Evolutionary conservation across 306 rosid species (phyloP), one percentile per base, ranked within the genome.

Genomic region (Fragaria ananassa): DNA sequence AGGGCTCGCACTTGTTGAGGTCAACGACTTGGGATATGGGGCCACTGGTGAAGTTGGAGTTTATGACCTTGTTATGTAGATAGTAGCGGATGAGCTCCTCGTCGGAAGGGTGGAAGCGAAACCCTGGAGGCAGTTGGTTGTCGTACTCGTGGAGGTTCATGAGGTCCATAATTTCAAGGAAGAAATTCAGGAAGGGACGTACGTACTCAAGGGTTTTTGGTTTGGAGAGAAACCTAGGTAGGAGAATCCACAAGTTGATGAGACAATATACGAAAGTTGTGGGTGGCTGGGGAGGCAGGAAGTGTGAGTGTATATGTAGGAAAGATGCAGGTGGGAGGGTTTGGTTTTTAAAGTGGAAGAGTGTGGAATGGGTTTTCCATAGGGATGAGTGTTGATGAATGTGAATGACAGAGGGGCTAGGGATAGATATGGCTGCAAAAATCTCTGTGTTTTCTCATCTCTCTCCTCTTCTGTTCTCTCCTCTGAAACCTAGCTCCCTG

Each of bases 1-100:
- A 96, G 0, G 99, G 99, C 80, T 96, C 99, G 70, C 98, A 91
- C 79, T 96, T 96, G 89, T 96, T 96, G 35, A 96, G 98, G 72
- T 96, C 98, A 68, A 96, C 31, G 31, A 29, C 99, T 75, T 96
- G 93, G 35, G 98, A 90, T 61, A 96, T 91, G 83, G 99, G 98
- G 53, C 99, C 76, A 0, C 93, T 96, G 1, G 86, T 70, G 88
- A 96, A 96, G 70, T 45, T 84, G 67, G 77, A 75, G 84, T 96
- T 97, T 0, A 89, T 86, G 10, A 96, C 99, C 68, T 96, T 96
- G 84, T 89, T 96, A 7, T 92, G 89, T 23, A 96, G 97, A 80
- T 96, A 96, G 80, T 86, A 96, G 0, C 96, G 87, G 58, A 96
- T 88, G 76, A 96, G 98, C 5, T 92, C 99, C 76, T 96, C 99